These are phyloP conservation scores for Phytopythium helicoides DNA, from an alignment of 352 stramenopile species.

Conservation along the genomic window DNA sequence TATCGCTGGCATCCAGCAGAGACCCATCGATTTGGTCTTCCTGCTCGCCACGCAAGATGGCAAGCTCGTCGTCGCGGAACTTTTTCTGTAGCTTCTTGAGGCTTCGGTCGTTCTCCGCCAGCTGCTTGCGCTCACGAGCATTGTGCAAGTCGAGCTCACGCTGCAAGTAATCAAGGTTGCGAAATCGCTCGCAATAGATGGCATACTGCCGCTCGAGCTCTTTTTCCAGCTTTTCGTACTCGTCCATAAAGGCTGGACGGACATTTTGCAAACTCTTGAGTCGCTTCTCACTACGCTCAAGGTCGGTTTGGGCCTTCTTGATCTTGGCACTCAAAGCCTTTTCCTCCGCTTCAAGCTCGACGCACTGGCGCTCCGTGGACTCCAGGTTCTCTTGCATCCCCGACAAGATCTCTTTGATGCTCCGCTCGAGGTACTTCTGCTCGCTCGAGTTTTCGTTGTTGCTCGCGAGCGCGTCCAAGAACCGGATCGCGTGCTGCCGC, in stretches of 20 bases:
- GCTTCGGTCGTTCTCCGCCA: conserved; percentile 85
- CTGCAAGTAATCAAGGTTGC: conserved; percentile 97
- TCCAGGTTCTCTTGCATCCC: conserved; percentile 86
- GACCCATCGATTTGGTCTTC: conserved; percentile 73
- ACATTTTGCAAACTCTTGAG: conserved; percentile 92
- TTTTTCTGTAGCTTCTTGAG: conserved; percentile 94
- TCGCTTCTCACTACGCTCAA: conserved; percentile 94
- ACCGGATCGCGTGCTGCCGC: conserved; percentile 85
- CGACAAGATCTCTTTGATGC: conserved; percentile 68
- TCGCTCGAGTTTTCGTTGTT: conserved; percentile 84
- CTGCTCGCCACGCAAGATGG: conserved; percentile 85
- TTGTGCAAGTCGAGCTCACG: conserved; percentile 91
- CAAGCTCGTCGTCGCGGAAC: conserved; percentile 90
- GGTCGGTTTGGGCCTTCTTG: conserved; percentile 93
- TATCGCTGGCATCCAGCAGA: conserved; percentile 42
- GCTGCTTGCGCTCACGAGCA: conserved; percentile 81
- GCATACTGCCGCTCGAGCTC: conserved; percentile 96
- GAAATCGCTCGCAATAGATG: conserved; percentile 92
- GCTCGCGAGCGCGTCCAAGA: conserved; percentile 89
- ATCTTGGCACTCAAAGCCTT: conserved; percentile 91
- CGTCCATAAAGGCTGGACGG: conserved; percentile 95
- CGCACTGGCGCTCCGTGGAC: conserved; percentile 84
- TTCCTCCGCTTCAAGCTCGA: conserved; percentile 92
- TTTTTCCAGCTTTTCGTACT: conserved; percentile 97
- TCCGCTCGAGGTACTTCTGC: conserved; percentile 88